Evolutionary conservation across 2,329 filamentous ascomycete species (phyloP).

Genomic region (Diaporthe citrichinensis): DNA sequence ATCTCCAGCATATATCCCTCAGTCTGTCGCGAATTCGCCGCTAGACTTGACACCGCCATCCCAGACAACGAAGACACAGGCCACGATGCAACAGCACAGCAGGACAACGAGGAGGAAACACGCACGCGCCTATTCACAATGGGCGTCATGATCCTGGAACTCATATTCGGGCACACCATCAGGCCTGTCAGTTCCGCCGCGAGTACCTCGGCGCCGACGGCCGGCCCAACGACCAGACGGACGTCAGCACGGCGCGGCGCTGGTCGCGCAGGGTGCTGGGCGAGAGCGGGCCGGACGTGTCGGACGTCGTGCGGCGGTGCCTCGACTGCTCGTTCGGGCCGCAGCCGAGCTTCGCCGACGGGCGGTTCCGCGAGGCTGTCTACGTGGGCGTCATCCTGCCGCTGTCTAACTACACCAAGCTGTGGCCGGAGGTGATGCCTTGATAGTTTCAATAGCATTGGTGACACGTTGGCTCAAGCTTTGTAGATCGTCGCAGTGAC

Average conservation of each 20-base stretch:
- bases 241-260: neutral
- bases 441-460: neutral
- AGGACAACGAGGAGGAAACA: neutral
- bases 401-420: neutral
- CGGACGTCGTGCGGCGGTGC: neutral
- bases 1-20: neutral
- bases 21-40: neutral
- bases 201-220: neutral
- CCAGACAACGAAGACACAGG: neutral
- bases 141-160: neutral
- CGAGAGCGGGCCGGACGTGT: neutral
- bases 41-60: neutral
- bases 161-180: neutral
- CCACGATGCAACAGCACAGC: neutral
- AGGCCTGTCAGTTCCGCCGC: neutral
- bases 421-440: neutral
- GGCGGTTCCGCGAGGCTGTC: neutral
- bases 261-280: neutral
- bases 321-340: slow-evolving; percentile 1
- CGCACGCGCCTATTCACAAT: neutral
- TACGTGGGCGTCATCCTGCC: neutral
- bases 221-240: neutral
- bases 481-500: neutral
- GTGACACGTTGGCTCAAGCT: neutral
- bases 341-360: neutral